Evolutionary conservation across 768 basidiomycete genomes (phyloP).

Genomic region (Hygrocybe coccinea): DNA sequence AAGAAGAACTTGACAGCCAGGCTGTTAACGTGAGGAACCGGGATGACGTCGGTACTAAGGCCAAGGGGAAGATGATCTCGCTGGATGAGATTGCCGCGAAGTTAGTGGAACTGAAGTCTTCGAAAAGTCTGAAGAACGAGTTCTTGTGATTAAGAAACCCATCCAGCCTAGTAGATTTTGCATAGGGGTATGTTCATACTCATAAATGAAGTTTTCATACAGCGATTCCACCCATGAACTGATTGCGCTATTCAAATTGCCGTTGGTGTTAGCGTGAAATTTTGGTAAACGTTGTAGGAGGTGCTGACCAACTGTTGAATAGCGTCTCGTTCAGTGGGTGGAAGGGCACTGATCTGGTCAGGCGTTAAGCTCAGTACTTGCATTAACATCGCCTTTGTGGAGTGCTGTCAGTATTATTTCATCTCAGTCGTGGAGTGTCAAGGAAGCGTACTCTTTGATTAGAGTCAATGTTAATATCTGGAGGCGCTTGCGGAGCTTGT

Average conservation of each 20-base stretch:
- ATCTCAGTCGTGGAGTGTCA: constrained; percentile 1
- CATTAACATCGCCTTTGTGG: constrained; percentile 66
- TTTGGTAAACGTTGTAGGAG: not conserved
- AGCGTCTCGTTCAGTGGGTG: constrained; percentile 70
- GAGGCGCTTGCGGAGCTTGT: constrained; percentile 37
- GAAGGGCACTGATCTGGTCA: constrained; percentile 78
- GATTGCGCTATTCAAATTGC: constrained; percentile 30
- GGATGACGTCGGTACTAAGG: constrained; percentile 85
- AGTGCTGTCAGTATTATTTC: constrained; percentile 12
- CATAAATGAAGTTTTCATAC: not conserved
- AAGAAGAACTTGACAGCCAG: constrained; percentile 78
- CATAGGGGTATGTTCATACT: not conserved
- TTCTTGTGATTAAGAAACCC: constrained; percentile 22
- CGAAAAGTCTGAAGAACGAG: constrained; percentile 41
- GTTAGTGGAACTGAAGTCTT: constrained; percentile 65
- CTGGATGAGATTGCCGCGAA: constrained; percentile 68
- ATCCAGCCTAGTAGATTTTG: not conserved
- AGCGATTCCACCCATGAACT: constrained; percentile 30
- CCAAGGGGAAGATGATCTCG: constrained; percentile 67
- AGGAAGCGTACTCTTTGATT: constrained; percentile 10
- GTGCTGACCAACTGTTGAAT: constrained; percentile 70
- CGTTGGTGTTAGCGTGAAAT: not conserved
- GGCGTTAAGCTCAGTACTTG: constrained; percentile 79
- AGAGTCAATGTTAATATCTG: constrained; percentile 47
- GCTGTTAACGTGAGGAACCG: constrained; percentile 96